Evolutionary conservation across 179 eudicot species (phyloP).

Genomic region (Gypsophila paniculata): DNA sequence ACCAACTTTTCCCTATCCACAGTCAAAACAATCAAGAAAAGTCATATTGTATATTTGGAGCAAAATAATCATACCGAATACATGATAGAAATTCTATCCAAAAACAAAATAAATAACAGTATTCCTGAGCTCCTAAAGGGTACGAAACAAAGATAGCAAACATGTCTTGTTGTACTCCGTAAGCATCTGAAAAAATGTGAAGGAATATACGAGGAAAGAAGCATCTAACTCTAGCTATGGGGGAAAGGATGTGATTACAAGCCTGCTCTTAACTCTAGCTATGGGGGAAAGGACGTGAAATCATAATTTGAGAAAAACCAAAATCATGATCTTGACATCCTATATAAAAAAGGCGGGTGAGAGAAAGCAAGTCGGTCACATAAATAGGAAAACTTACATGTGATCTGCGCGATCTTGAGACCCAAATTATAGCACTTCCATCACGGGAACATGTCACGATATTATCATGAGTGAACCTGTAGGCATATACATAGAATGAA

Average conservation of each 20-base stretch:
- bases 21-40: neutral
- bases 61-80: neutral
- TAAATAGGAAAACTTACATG: conserved; percentile 53
- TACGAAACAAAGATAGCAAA: neutral
- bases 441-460: conserved; percentile 98
- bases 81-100: neutral
- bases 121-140: conserved; percentile 1
- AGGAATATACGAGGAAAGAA: no score
- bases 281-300: neutral
- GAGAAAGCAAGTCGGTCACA: neutral
- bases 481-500: conserved; percentile 7
- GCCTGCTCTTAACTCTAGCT: no score
- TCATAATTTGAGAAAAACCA: no score
- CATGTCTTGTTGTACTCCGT: no score
- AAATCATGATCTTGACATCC: neutral
- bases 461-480: conserved; percentile 89
- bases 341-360: neutral
- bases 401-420: conserved; percentile 86
- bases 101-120: neutral
- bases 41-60: neutral
- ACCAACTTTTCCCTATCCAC: conserved; percentile 63
- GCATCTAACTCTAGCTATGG: no score
- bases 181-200: no score
- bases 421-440: conserved; percentile 98
- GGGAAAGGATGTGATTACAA: no score